Base-by-base conservation (phyloP, 2,329 filamentous ascomycete species). In the Xylaria digitata region DNA sequence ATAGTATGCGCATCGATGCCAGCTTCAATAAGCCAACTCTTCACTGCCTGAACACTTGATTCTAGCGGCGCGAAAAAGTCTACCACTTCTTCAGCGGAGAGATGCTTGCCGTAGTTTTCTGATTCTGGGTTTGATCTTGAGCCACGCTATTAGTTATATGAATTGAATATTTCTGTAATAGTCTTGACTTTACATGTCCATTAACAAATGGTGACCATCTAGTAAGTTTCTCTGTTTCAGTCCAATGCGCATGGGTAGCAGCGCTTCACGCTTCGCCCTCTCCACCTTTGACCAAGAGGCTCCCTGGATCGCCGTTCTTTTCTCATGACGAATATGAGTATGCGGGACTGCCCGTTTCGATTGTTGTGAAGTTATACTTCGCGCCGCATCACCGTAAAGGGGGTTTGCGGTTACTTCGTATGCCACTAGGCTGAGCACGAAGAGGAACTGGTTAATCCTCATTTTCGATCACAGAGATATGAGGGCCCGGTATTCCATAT, bases 101-200 rank as follows among this genome's bases (percentile, higher is more conserved):
- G 75, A 63, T 82, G 77, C 57, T 80, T 80, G 13, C 81, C 81
- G 63, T 80, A 83, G 49, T 79, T 80, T 17, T 73, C 67, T 3
- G 78, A 80, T 17, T 64, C 40, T 0, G 79, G 78, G 52, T 79
- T 73, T 2, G 79, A 78, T 70, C 78, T 80, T 65, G 17, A 42
- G 37, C 8, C 19, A 53, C 15, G 8, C 13, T 1, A 63, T 70
- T 58, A 69, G 66, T 52, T 42, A 23, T 32, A n/a, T 15, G 17
- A 40, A 5, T 19, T 13, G 21, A 60, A n/a, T 13, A 2, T 17
- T 26, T 4, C 17, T 23, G 8, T 7, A 9, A 21, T 32, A 26
- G 32, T 37, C 32, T 49, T 30, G 13, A 59, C 50, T 66, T 57
- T 66, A 76, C 74, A 76, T 75, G 15, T 75, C 74, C 69, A 74